Evolutionary conservation across 345 rosid genomes (phyloP).

Genomic region (Pistacia atlantica): DNA sequence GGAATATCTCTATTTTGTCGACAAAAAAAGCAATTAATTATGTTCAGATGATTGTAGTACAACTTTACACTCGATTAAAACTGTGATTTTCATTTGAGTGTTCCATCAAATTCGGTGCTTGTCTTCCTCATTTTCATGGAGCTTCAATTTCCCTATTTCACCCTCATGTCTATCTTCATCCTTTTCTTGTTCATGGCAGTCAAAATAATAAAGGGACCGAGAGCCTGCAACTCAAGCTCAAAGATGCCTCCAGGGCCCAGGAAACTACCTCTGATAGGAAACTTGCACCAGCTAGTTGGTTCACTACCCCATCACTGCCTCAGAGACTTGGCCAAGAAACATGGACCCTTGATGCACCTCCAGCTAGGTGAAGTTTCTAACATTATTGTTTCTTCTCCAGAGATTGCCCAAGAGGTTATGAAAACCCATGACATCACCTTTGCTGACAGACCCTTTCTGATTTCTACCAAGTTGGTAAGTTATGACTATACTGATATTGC

Average conservation of each 20-base stretch:
- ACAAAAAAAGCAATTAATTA: too few relatives aligned
- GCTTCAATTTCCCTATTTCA: constrained; percentile 9
- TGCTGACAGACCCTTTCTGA: constrained; percentile 33
- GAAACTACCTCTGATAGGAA: constrained; percentile 12
- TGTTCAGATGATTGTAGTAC: too few relatives aligned
- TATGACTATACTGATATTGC: constrained; percentile 32
- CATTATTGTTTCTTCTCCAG: constrained; percentile 32
- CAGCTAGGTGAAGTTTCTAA: constrained; percentile 35
- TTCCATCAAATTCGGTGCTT: too few relatives aligned
- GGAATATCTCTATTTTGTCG: too few relatives aligned
- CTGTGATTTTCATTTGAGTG: too few relatives aligned
- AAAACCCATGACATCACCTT: constrained; percentile 31
- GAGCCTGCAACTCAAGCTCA: neutral
- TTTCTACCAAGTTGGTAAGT: constrained; percentile 16
- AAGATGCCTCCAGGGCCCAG: constrained; percentile 40
- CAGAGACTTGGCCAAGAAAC: neutral
- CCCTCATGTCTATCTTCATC: too few relatives aligned
- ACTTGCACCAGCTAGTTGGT: constrained; percentile 7
- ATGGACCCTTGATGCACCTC: constrained; percentile 42
- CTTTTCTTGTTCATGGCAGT: neutral
- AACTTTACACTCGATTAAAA: too few relatives aligned
- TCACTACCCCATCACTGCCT: constrained; percentile 35
- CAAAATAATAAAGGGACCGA: too few relatives aligned
- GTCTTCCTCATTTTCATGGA: constrained; percentile 40
- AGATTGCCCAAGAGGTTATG: constrained; percentile 30